Base-by-base conservation (phyloP, 2,329 filamentous ascomycete species). In the Emmonsiellopsis sp. region DNA sequence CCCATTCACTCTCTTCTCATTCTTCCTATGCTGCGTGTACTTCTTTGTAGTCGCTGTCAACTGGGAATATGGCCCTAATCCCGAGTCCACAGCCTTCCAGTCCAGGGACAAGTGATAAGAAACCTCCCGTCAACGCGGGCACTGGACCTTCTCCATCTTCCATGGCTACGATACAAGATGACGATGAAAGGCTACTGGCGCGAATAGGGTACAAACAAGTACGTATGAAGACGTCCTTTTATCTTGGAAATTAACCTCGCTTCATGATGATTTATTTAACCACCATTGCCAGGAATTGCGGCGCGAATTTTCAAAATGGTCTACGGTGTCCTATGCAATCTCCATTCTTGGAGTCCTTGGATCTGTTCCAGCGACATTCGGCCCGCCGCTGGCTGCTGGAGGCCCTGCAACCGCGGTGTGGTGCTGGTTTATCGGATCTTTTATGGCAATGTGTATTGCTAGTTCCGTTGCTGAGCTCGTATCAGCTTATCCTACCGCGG, bases 291-390 rank as follows among this genome's bases (percentile, higher is more conserved):
- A 84, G 81, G 81, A 84, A 63, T 63, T 85, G 31, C 74, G 74
- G 59, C 74, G 82, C 52, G 80, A 85, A 59, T 85, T 85, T 62
- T 83, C 78, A 39, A 81, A 79, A 74, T 84, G 80, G 80, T 84
- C 81, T 3, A 84, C 81, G 2, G 71, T 84, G 3, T 84, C 81
- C 3, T 85, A 84, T 66, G 82, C 82, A 31, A 82, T 85, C 56
- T 84, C 81, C 9, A 82, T 85, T 56, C 69, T 84, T 5, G 82
- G 82, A 33, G 80, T 85, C 2, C 65, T 85, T 2, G 82, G 82
- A n/a, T 84, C 81, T 0, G 81, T 84, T 0, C 82, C 82, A 32
- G 81, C 82, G 17, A 84, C 81, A 1, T 82, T 83, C 60, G 79
- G 78, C 9, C 75, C 74, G 39, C 82, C 82, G 1, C 71, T 85